Percentiles rank a stretch among this genome's conserved stretches.
Conservation (phyloP, 495 filamentous ascomycete species). For the Darksidea phi region DNA sequence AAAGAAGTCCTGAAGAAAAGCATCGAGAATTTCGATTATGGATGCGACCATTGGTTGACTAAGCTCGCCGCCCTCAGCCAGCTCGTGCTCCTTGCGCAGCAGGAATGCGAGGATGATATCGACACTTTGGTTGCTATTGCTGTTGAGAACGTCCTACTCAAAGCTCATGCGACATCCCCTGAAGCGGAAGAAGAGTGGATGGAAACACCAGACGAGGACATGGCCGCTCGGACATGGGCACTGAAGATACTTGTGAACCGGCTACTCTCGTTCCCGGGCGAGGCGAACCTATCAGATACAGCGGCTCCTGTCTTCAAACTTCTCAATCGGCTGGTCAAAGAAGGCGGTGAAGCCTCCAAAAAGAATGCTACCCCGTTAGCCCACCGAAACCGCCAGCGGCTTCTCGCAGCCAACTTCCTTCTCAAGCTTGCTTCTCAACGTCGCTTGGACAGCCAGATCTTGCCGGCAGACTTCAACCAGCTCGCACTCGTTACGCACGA, state of each 20-base stretch:
- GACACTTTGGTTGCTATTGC: slow-evolving; percentile 78
- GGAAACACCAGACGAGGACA: slow-evolving; percentile 71
- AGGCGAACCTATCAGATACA: slow-evolving; percentile 59
- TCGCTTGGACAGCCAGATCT: slow-evolving; percentile 73
- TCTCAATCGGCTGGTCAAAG: slow-evolving; percentile 68
- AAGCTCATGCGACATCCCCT: slow-evolving; percentile 58
- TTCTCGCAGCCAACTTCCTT: slow-evolving; percentile 76
- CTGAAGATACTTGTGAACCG: slow-evolving; percentile 85
- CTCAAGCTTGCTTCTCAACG: slow-evolving; percentile 77
- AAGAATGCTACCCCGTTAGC: slow-evolving; percentile 67
- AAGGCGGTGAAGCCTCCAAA: slow-evolving; percentile 76
- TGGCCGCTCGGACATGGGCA: slow-evolving; percentile 82
- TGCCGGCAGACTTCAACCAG: slow-evolving; percentile 70
- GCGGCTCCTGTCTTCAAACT: slow-evolving; percentile 71
- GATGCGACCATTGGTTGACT: slow-evolving; percentile 72
- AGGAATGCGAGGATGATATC: slow-evolving; percentile 64
- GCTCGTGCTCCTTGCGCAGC: slow-evolving; percentile 72
- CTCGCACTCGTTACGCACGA: slow-evolving; percentile 81
- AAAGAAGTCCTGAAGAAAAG: slow-evolving; percentile 76
- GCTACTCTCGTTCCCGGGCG: slow-evolving; percentile 63
- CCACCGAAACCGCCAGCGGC: slow-evolving; percentile 74
- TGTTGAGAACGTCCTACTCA: slow-evolving; percentile 69
- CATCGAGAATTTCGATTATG: slow-evolving; percentile 74
- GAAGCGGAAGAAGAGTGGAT: slow-evolving; percentile 63
- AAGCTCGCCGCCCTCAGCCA: slow-evolving; percentile 81